Evolutionary conservation across 1,139 yeast species (phyloP).

Genomic region (Chernovozyma aurita): DNA sequence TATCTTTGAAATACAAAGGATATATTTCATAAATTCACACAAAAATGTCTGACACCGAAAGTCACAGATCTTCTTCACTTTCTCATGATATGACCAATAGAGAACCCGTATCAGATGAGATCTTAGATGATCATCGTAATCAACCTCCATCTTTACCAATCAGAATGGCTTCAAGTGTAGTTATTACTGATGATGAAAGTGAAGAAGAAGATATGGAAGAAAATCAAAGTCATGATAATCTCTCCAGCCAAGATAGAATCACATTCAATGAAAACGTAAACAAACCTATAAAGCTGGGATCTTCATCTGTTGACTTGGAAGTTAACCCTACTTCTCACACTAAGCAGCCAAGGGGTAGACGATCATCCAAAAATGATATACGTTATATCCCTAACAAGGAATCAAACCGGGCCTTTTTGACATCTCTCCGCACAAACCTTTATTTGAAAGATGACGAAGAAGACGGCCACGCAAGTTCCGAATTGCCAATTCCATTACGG

Average conservation of each 20-base stretch:
- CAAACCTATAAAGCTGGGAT: too few species aligned
- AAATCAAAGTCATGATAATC: background rate
- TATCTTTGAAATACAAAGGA: too few species aligned
- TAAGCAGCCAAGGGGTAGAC: background rate
- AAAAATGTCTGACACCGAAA: constrained; percentile 45
- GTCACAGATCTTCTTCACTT: constrained; percentile 35
- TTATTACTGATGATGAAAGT: constrained; percentile 12
- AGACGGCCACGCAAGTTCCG: constrained; percentile 23
- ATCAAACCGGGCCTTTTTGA: background rate
- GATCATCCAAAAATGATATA: background rate
- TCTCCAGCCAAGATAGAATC: too few species aligned
- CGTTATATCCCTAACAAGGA: background rate
- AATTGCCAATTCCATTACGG: constrained; percentile 13
- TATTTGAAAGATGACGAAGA: constrained; percentile 24
- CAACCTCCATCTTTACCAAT: constrained; percentile 44
- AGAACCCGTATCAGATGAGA: constrained; percentile 40
- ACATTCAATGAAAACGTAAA: too few species aligned
- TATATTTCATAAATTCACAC: too few species aligned
- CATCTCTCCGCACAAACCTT: constrained; percentile 14
- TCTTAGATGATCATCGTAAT: constrained; percentile 53
- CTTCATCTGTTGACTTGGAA: too few species aligned
- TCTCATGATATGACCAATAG: constrained; percentile 26
- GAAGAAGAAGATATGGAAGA: constrained; percentile 8
- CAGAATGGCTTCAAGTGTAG: constrained; percentile 14
- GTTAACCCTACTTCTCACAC: background rate